These are phyloP conservation scores for Penicillium diatomitis DNA, from an alignment of 495 filamentous ascomycete species.

Conservation along the genomic window DNA sequence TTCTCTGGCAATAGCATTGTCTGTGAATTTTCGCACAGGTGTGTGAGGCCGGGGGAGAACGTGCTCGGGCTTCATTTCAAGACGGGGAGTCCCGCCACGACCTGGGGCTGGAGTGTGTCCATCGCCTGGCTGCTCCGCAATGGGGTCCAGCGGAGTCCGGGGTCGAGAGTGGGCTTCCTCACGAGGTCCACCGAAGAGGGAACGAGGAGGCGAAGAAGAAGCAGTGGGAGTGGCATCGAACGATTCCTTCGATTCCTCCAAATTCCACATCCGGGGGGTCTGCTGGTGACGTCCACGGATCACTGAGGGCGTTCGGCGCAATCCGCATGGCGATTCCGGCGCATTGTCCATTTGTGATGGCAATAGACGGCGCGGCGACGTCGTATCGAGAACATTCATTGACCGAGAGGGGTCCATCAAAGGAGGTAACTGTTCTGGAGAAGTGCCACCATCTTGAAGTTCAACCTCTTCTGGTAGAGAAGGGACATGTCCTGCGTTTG, in stretches of 20 bases:
- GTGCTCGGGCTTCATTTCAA: constrained; percentile 36
- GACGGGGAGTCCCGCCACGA: constrained; percentile 27
- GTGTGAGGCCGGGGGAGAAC: constrained; percentile 34
- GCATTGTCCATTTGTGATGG: constrained; percentile 11
- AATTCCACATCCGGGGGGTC: constrained; percentile 22
- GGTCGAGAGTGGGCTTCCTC: constrained; percentile 23
- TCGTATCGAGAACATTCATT: constrained; percentile 15
- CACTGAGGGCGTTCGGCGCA: constrained; percentile 27
- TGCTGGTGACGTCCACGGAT: constrained; percentile 29
- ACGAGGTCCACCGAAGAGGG: constrained; percentile 19
- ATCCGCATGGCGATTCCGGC: constrained; percentile 16
- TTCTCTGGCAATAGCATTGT: constrained; percentile 41
- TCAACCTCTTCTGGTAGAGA: too few species aligned
- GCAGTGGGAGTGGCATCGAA: constrained; percentile 6
- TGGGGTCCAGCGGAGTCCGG: constrained; percentile 31
- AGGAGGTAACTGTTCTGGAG: constrained; percentile 44
- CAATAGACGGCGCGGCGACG: constrained; percentile 11
- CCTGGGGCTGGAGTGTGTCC: constrained; percentile 12
- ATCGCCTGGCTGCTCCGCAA: constrained; percentile 28
- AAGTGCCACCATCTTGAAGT: constrained; percentile 37
- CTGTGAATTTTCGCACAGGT: constrained; percentile 37
- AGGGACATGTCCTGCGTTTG: background rate
- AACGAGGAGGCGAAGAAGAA: constrained; percentile 18
- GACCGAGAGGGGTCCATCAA: constrained; percentile 47
- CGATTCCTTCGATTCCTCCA: constrained; percentile 16